A percentile compares a stretch with the other conserved stretches of the same genome.
Conservation (phyloP, 2,329 filamentous ascomycete genomes). For the Fusarium graminum region DNA sequence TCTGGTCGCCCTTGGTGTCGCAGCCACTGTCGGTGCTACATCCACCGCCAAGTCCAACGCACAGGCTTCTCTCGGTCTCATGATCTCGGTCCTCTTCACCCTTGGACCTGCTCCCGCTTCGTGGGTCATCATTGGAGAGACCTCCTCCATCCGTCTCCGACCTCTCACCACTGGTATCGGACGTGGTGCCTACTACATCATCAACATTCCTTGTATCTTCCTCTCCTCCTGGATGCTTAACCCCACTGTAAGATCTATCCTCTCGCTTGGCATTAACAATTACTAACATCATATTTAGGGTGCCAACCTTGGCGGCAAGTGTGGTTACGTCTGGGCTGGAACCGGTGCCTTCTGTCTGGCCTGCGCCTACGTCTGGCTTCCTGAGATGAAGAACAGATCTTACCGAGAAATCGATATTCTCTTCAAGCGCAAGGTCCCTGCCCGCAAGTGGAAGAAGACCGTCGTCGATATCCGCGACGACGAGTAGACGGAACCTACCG, state of each 20-base stretch:
- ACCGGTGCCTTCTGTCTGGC: slow-evolving; percentile 68
- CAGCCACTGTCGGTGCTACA: slow-evolving; percentile 61
- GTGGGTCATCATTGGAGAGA: slow-evolving; percentile 77
- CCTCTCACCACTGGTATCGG: slow-evolving; percentile 75
- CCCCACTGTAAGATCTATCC: slow-evolving; percentile 55
- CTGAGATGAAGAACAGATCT: slow-evolving; percentile 69
- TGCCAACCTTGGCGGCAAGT: slow-evolving; percentile 64
- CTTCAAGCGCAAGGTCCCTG: slow-evolving; percentile 66
- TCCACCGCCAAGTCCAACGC: slow-evolving; percentile 61
- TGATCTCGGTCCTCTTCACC: slow-evolving; percentile 74
- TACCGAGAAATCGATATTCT: slow-evolving; percentile 73
- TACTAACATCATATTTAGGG: slow-evolving; percentile 50
- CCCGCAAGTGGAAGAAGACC: slow-evolving; percentile 68
- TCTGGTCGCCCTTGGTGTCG: slow-evolving; percentile 70
- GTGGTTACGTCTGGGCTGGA: slow-evolving; percentile 71
- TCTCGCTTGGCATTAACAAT: background rate
- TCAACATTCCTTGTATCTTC: slow-evolving; percentile 77
- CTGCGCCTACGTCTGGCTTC: slow-evolving; percentile 62
- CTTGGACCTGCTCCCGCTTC: slow-evolving; percentile 73
- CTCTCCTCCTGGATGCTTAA: slow-evolving; percentile 72
- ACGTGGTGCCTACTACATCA: slow-evolving; percentile 72
- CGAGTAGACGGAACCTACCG: slow-evolving; percentile 61
- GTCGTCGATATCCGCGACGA: slow-evolving; percentile 70
- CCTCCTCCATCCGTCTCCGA: slow-evolving; percentile 72
- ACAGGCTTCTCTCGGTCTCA: slow-evolving; percentile 72